Base-by-base conservation (phyloP, 805 yeast species). In the Candida tibetensis region DNA sequence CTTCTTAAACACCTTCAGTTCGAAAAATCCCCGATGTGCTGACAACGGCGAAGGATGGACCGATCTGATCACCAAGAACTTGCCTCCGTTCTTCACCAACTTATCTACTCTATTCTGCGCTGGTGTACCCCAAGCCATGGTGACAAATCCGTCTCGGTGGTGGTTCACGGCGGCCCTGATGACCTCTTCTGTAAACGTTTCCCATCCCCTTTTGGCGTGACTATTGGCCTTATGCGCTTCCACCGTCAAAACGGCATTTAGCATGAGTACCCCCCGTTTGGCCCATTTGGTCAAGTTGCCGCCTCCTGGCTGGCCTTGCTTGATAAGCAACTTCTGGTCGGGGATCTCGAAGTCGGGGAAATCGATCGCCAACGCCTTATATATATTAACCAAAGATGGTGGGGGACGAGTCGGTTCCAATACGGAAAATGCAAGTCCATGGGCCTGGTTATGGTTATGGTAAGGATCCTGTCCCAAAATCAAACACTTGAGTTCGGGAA, bases 41-140 rank as follows among this genome's bases (percentile, higher is more conserved):
- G 95, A 85, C 34, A 93, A 64, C 1, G 99, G 99, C 18, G 95
- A 85, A 1, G 99, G 99, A 61, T 93, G 99, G 0, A 89, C 97
- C 0, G 88, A 72, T 44, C 74, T 75, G 18, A 93, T 62, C 0
- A 86, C 76, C 29, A 74, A 51, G 40, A 79, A 72, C 27, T 66
- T 58, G 52, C 34, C 59, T 18, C 39, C 52, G 32, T 28, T 55
- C 50, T 46, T 62, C 44, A 47, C 49, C 46, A 33, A 50, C 1
- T 30, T 21, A 4, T 45, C 36, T 36, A 64, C 58, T 16, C 87
- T 61, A 40, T 77, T 78, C 21, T 74, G 81, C 0, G 93, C 93
- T 5, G 89, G 87, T 10, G 71, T 57, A 1, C 93, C 93, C 93
- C 93, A 85, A 0, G 93, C 87, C 70, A 89, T 64, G 14, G 89